A percentile compares a stretch with the other conserved stretches of the same genome.
Conservation (phyloP, 768 basidiomycete species). For the Rhodotorula babjevae region DNA sequence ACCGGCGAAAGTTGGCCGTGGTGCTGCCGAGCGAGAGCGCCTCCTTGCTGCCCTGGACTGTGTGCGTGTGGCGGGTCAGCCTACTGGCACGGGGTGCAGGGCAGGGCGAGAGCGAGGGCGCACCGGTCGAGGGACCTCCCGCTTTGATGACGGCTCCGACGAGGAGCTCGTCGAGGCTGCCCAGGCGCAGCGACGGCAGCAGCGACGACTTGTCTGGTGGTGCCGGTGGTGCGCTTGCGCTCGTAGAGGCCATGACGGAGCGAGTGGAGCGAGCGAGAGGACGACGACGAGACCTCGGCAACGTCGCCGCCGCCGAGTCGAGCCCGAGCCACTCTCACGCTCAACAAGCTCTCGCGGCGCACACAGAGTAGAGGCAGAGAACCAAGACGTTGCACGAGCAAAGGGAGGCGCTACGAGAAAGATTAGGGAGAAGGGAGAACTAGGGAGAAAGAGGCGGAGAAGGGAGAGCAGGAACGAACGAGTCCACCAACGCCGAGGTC, state of each 20-base stretch:
- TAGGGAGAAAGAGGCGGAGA: not conserved
- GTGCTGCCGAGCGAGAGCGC: slow-evolving; percentile 37
- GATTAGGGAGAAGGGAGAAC: not conserved
- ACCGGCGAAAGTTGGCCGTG: slow-evolving; percentile 38
- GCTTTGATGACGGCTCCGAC: slow-evolving; percentile 9
- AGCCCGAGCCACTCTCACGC: no score
- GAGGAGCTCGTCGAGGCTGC: slow-evolving; percentile 7
- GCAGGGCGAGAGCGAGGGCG: not conserved
- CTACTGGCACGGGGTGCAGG: no score
- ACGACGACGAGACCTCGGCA: not conserved
- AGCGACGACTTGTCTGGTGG: not conserved
- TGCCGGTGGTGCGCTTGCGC: not conserved
- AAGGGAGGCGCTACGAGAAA: not conserved
- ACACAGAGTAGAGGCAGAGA: not conserved
- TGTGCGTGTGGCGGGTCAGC: no score
- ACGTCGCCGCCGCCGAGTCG: not conserved
- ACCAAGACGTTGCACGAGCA: not conserved
- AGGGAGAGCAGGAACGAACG: no score
- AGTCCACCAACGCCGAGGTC: not conserved
- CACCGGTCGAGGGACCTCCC: not conserved
- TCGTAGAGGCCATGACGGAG: not conserved
- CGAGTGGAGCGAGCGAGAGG: not conserved
- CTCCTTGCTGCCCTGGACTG: slow-evolving; percentile 37
- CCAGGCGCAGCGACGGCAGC: not conserved
- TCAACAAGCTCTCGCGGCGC: no score